Evolutionary conservation across 441 rosid species (phyloP).

Genomic region (Eutrema salsugineum): DNA sequence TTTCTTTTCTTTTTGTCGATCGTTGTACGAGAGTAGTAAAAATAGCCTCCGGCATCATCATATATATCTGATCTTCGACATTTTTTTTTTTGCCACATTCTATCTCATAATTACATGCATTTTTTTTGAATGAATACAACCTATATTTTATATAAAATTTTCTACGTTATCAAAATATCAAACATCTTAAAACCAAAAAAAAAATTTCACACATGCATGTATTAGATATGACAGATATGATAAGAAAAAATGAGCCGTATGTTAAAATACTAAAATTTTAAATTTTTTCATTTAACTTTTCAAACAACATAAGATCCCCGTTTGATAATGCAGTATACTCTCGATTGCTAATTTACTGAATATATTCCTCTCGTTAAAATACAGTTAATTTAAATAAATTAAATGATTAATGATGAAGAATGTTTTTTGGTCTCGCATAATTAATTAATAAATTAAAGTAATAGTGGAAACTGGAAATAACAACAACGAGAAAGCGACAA

Average conservation of each 20-base stretch:
- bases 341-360: neutral
- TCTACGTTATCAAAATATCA: neutral
- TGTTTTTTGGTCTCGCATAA: constrained; percentile 19
- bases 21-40: neutral
- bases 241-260: neutral
- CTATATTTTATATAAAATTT: neutral
- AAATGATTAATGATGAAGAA: constrained; percentile 16
- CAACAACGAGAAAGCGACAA: constrained; percentile 20
- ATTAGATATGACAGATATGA: no score
- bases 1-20: neutral
- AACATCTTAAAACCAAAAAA: no score
- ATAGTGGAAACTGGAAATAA: neutral
- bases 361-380: neutral
- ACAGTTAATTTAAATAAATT: neutral
- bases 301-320: neutral
- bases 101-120: neutral
- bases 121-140: no score
- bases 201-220: neutral
- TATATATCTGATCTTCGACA: neutral
- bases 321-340: neutral
- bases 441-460: neutral
- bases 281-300: neutral
- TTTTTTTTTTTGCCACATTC: neutral
- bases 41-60: neutral
- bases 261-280: no score